phyloP scores from a whole-genome alignment of 768 basidiomycete species.

The Termitomyces eurrhizus region DNA sequence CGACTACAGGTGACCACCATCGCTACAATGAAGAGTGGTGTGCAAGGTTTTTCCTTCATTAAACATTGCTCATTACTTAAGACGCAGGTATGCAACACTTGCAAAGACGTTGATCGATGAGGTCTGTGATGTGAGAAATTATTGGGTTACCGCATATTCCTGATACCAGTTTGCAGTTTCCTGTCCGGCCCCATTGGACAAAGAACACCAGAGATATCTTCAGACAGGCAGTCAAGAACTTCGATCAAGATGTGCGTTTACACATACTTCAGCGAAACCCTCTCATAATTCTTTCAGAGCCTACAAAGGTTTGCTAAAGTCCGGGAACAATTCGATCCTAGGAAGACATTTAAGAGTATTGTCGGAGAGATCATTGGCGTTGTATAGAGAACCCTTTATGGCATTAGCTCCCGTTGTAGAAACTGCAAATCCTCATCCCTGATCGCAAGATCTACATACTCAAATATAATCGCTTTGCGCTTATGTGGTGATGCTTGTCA shows the following conservation, averaged over 20 bases:
- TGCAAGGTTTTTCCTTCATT: background rate
- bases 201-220: slow-evolving; percentile 31
- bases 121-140: slow-evolving; percentile 13
- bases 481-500: slow-evolving; percentile 15
- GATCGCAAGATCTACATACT: background rate
- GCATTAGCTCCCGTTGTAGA: too few species aligned
- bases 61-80: background rate
- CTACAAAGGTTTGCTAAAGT: slow-evolving; percentile 27
- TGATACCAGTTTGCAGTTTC: slow-evolving; percentile 22
- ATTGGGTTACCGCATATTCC: background rate
- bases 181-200: slow-evolving; percentile 33
- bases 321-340: slow-evolving; percentile 28
- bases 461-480: background rate
- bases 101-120: slow-evolving; percentile 29
- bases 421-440: too few species aligned
- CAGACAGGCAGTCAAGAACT: slow-evolving; percentile 25
- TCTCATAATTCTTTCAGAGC: slow-evolving; percentile 17
- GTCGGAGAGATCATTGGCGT: slow-evolving; percentile 35
- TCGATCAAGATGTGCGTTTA: slow-evolving; percentile 27
- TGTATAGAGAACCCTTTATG: slow-evolving; percentile 11
- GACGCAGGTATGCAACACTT: slow-evolving; percentile 14
- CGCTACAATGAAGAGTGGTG: slow-evolving; percentile 32
- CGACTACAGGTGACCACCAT: slow-evolving; percentile 28
- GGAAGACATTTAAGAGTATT: slow-evolving; percentile 30
- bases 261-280: background rate